Conservation (phyloP, 1,284 basidiomycete genomes). For the Trichosporon ovoides region DNA sequence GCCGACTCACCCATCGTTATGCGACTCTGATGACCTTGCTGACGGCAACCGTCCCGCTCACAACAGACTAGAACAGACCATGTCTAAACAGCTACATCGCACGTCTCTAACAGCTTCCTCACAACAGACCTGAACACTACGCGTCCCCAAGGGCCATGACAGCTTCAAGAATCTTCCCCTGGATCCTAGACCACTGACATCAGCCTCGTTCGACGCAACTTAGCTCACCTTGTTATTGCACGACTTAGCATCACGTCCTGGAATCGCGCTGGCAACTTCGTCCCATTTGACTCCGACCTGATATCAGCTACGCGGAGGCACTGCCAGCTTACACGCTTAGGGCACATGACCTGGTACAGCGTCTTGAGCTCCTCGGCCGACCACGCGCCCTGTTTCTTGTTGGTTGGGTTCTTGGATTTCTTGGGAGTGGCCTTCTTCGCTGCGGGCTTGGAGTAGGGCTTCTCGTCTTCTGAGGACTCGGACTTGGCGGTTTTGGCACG, state of each 20-base stretch:
- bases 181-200: slow-evolving; percentile 30
- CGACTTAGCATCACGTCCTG: slow-evolving; percentile 26
- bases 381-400: slow-evolving; percentile 29
- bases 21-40: too few species aligned
- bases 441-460: slow-evolving; percentile 2
- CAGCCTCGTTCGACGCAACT: neutral
- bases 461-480: neutral
- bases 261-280: slow-evolving; percentile 25
- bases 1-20: too few species aligned
- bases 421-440: slow-evolving; percentile 2
- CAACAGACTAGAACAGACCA: too few species aligned
- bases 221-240: slow-evolving; percentile 30
- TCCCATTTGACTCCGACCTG: slow-evolving; percentile 30
- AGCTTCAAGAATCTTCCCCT: slow-evolving; percentile 28
- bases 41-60: too few species aligned
- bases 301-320: neutral
- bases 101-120: too few species aligned
- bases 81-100: too few species aligned
- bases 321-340: slow-evolving; percentile 21
- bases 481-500: neutral
- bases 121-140: too few species aligned
- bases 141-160: slow-evolving; percentile 25
- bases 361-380: slow-evolving; percentile 25
- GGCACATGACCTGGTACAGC: slow-evolving; percentile 29
- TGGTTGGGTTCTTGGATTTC: slow-evolving; percentile 6